Evolutionary conservation across 2,329 filamentous ascomycete species (phyloP).

Genomic region (Stagonosporopsis rhizophila): DNA sequence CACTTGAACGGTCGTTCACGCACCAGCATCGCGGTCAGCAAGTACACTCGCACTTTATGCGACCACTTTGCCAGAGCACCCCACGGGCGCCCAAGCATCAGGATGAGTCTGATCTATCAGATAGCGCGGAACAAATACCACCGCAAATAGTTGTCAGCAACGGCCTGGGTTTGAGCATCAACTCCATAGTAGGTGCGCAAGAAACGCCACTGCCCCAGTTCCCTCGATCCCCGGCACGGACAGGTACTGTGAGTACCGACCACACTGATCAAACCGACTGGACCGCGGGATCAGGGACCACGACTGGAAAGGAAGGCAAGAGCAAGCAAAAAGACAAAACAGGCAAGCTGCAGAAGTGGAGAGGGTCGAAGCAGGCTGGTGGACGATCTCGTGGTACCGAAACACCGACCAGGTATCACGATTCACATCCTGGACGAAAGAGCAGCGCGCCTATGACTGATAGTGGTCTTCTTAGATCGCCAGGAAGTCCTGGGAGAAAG

Average conservation of each 20-base stretch:
- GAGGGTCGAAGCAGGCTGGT: conserved; percentile 30
- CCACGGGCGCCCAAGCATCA: conserved; percentile 40
- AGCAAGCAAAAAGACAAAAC: conserved; percentile 41
- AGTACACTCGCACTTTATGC: conserved; percentile 68
- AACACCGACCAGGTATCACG: conserved; percentile 35
- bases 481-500: conserved; percentile 47
- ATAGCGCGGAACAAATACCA: conserved; percentile 37
- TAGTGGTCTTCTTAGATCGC: conserved; percentile 40
- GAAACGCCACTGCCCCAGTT: conserved; percentile 25
- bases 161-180: conserved; percentile 36
- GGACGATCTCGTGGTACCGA: conserved; percentile 38
- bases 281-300: conserved; percentile 26
- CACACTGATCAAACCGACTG: conserved; percentile 45
- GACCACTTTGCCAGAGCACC: conserved; percentile 63
- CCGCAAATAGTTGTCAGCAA: conserved; percentile 41
- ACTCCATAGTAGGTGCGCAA: conserved; percentile 28
- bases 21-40: conserved; percentile 67
- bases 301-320: conserved; percentile 33
- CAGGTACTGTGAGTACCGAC: conserved; percentile 42
- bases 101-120: conserved; percentile 46
- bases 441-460: conserved; percentile 34
- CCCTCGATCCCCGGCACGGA: conserved; percentile 36
- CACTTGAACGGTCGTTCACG: conserved; percentile 66
- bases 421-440: conserved; percentile 33
- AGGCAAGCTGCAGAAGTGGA: conserved; percentile 41